These are phyloP conservation scores for Auxenochlorella pyrenoidosa DNA, from an alignment of 139 green algal species.

Conservation along the genomic window DNA sequence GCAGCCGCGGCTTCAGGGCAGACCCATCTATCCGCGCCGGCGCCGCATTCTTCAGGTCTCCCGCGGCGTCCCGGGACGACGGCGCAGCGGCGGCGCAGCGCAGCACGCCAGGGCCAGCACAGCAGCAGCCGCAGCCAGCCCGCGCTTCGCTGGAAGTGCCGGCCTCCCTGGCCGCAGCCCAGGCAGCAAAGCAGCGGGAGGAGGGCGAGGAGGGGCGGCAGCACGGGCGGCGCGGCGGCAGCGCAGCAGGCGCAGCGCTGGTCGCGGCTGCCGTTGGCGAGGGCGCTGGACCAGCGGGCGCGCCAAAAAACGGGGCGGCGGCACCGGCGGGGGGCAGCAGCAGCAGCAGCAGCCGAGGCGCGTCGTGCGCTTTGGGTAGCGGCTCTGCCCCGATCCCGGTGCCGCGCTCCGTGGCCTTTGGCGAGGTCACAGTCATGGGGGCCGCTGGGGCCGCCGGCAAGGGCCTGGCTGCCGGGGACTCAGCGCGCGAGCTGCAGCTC, in stretches of 20 bases:
- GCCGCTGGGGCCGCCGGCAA: not conserved
- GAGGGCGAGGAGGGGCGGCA: conserved; percentile 1
- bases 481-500: too few relatives aligned
- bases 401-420: conserved; percentile 17
- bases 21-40: conserved; percentile 9
- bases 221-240: not conserved
- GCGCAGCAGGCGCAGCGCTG: not conserved
- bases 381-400: conserved; percentile 20
- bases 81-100: not conserved
- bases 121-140: not conserved
- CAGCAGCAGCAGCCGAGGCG: not conserved
- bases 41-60: not conserved
- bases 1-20: not conserved
- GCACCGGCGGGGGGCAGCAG: not conserved
- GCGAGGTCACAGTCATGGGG: not conserved
- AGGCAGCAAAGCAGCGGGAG: not conserved
- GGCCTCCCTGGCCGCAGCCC: not conserved
- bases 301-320: conserved; percentile 9
- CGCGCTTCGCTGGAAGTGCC: too few relatives aligned
- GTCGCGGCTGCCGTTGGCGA: not conserved
- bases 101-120: not conserved
- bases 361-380: not conserved
- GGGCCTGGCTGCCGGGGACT: too few relatives aligned
- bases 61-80: not conserved
- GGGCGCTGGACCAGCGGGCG: not conserved